Base-by-base conservation (phyloP, 768 basidiomycete genomes). In the Suillus alpinus region DNA sequence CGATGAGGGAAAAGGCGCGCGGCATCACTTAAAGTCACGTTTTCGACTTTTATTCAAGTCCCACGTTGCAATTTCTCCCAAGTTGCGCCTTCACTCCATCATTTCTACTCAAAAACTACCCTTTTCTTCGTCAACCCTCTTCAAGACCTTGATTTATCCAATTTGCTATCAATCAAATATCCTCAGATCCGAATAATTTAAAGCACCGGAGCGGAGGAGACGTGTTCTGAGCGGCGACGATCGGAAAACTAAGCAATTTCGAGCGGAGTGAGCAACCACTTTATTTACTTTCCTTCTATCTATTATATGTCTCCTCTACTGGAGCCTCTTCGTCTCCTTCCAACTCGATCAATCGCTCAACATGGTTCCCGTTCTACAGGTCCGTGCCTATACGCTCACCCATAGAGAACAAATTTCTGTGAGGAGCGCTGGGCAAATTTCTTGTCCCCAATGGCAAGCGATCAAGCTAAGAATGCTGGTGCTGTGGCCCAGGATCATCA, bases 141-240 rank as follows among this genome's bases (percentile, higher is more conserved):
- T 64, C 55, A 59, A 59, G 43, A 60, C 60, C 37, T 32, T 26
- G 63, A 37, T 20, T 16, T 57, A 40, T 43, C 55, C 56, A 31
- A 31, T 37, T 59, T 52, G 52, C 47, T 44, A 29, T 41, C 34
- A 59, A 57, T 59, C 39, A 43, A 63, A 62, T 57, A 51, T 57
- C 66, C 41, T 62, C 53, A 57, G 53, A 56, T 34, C n/a, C 40
- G 37, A 58, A 16, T 44, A 50, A 59, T 56, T 46, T 57, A 47
- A 9, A 56, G 55, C 61, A 66, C 66, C 58, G 65, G 50, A 52
- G 59, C 53, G 63, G 64, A 66, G 55, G 56, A 40, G 47, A 50
- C 51, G 36, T 66, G 67, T 73, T 73, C 72, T 72, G 72, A 74
- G 72, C 72, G 73, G 73, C 73, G 72, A 67, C 72, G 66, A 66